phyloP scores from a whole-genome alignment of 345 rosid species.

The Citrus unshiu region DNA sequence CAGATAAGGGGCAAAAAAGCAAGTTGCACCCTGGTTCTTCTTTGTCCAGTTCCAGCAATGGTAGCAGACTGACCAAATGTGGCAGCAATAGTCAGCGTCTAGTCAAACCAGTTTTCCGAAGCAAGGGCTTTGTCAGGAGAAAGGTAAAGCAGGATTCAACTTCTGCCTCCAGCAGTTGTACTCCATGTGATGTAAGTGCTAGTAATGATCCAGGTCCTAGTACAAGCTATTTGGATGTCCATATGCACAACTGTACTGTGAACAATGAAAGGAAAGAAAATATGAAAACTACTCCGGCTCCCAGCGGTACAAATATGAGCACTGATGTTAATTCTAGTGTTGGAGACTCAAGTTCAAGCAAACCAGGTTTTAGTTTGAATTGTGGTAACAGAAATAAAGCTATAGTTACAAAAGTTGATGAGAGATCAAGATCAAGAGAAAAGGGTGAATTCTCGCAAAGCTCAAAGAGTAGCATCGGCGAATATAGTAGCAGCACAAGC shows the following conservation, averaged over 20 bases:
- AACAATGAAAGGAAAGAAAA: conserved; percentile 34
- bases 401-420: conserved; percentile 37
- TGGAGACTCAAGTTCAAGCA: conserved; percentile 32
- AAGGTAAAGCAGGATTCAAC: conserved; percentile 38
- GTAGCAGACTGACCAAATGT: conserved; percentile 23
- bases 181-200: conserved; percentile 19
- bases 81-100: conserved; percentile 26
- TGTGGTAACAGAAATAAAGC: conserved; percentile 27
- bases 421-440: conserved; percentile 49
- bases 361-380: conserved; percentile 25
- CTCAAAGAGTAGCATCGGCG: conserved; percentile 82
- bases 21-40: conserved; percentile 31
- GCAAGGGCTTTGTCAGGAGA: conserved; percentile 52
- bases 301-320: conserved; percentile 30
- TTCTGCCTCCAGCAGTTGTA: conserved; percentile 32
- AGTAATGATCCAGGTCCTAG: conserved; percentile 31
- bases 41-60: conserved; percentile 20
- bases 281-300: conserved; percentile 30
- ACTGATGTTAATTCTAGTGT: conserved; percentile 34
- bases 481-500: conserved; percentile 60
- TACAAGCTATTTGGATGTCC: conserved; percentile 28
- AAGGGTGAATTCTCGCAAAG: conserved; percentile 72
- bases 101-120: conserved; percentile 50
- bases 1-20: conserved; percentile 26
- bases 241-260: conserved; percentile 5